Base-by-base conservation (phyloP, 1,139 yeast genomes). In the Yamadazyma mexicana region DNA sequence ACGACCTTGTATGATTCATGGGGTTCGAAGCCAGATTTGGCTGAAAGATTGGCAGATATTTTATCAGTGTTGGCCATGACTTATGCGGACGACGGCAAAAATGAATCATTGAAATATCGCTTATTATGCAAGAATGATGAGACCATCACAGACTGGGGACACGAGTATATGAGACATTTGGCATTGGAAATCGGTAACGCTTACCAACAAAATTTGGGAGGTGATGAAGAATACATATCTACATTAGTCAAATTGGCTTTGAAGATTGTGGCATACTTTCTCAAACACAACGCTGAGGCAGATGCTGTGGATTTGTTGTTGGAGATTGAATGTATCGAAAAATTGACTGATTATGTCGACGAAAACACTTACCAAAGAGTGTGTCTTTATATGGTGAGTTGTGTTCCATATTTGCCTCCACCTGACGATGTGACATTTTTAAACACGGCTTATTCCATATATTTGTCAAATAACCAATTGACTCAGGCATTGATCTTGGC, bases 1-100 rank as follows among this genome's bases (percentile, higher is more conserved):
- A 77, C 80, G 33, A 76, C 70, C 39, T 65, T 86, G 31, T 87
- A 85, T 59, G 82, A 79, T 34, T 66, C 72, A 26, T 89, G 97
- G 96, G 49, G 48, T 35, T 33, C 55, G 3, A 37, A 41, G 17
- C 54, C 60, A 17, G 59, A 58, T 31, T 34, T 42, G n/a, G 31
- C 33, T 7, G 47, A 54, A 39, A 57, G 56, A 42, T 63, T 72
- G 43, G 95, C 97, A 3, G 98, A 92, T 56, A 77, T 92, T 31
- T 71, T 94, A 49, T 92, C 98, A 1, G 96, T 92, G 4, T 73
- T 92, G 55, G 96, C 96, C 38, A 92, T 91, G 95, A 91, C 98
- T 2, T 89, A 87, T 61, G 82, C 95, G 4, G 94, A 87, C 50
- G 87, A 84, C 41, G 89, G 88, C 40, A 80, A 81, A 48, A 79